Evolutionary conservation across 2,329 filamentous ascomycete species (phyloP).

Genomic region (Trichoderma simmonsii): DNA sequence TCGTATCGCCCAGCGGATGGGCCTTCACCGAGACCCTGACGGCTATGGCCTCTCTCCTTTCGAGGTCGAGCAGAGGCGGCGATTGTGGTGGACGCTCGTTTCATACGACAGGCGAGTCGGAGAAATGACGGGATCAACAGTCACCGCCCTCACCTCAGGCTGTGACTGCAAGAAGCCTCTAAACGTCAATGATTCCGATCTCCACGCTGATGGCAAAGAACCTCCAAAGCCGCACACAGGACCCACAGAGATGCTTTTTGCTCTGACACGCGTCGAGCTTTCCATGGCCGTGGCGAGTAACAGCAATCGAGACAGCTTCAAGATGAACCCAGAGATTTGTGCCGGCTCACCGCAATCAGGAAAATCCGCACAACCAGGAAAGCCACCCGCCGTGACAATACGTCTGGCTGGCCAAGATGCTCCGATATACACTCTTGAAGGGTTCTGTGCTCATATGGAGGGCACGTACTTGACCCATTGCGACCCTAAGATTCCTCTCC

Average conservation of each 20-base stretch:
- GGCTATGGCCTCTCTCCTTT: constrained; percentile 53
- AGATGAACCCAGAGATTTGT: constrained; percentile 30
- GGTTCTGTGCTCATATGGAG: constrained; percentile 54
- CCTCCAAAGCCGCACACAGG: constrained; percentile 46
- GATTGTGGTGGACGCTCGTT: constrained; percentile 71
- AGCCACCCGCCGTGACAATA: constrained; percentile 32
- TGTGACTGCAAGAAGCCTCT: constrained; percentile 56
- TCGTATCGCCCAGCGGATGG: constrained; percentile 65
- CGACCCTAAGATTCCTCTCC: constrained; percentile 56
- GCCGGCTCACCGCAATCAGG: constrained; percentile 24
- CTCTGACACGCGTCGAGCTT: constrained; percentile 55
- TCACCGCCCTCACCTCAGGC: constrained; percentile 53
- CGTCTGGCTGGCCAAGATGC: constrained; percentile 50
- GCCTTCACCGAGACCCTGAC: constrained; percentile 61
- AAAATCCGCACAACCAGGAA: constrained; percentile 21
- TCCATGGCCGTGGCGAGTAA: constrained; percentile 52
- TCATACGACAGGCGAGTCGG: constrained; percentile 66
- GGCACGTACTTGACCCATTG: constrained; percentile 54
- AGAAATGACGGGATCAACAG: constrained; percentile 60
- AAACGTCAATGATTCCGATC: constrained; percentile 60
- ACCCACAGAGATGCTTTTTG: constrained; percentile 60
- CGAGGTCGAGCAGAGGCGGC: constrained; percentile 67
- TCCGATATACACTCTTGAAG: constrained; percentile 49
- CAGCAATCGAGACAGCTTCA: constrained; percentile 38
- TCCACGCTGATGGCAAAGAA: constrained; percentile 56